phyloP scores from a whole-genome alignment of 78 protist species.

The Anaeramoeba flamelloides region DNA sequence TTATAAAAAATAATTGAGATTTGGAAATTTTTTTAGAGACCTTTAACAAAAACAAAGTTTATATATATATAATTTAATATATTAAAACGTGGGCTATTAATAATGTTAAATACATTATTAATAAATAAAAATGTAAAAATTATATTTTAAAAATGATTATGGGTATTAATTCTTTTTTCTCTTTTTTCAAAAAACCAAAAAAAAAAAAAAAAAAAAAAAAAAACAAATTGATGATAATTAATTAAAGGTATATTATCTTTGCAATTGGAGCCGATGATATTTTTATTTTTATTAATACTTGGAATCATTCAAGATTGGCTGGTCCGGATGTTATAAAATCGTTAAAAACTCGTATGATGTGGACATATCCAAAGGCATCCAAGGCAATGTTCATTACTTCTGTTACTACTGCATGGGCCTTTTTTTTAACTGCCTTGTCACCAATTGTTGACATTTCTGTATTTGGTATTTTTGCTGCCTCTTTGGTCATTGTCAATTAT shows the following conservation, averaged over 20 bases:
- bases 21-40: no score
- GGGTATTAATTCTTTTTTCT: no score
- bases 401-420: neutral
- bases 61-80: no score
- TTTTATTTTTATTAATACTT: neutral
- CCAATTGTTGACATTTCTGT: neutral
- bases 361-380: neutral
- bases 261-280: conserved; percentile 1
- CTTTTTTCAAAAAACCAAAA: no score
- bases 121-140: no score
- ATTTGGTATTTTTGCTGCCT: neutral
- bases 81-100: no score
- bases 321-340: neutral
- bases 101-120: no score
- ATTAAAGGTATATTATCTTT: neutral
- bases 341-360: neutral
- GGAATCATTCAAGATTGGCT: neutral
- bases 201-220: no score
- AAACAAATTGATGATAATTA: no score
- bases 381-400: neutral
- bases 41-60: no score
- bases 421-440: neutral
- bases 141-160: no score
- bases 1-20: no score
- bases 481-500: neutral